These are phyloP conservation scores for Entomortierella beljakovae DNA, from an alignment of 192 early-diverging fungal species.

Conservation along the genomic window DNA sequence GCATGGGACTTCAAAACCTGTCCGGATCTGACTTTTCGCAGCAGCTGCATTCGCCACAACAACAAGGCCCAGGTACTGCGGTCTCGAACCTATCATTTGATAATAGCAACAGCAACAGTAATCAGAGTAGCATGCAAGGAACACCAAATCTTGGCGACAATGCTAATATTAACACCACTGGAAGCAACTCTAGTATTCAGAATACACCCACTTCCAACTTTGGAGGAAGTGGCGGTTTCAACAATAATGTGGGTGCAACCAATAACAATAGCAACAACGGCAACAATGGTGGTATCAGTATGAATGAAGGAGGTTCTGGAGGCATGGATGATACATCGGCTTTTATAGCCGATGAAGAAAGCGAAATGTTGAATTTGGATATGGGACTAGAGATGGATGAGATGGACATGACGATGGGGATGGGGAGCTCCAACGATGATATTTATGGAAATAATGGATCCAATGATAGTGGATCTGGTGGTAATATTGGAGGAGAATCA, in stretches of 20 bases:
- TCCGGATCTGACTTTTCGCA: slow-evolving; percentile 35
- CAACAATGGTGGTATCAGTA: background rate
- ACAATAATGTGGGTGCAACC: background rate
- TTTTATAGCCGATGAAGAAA: slow-evolving; percentile 6
- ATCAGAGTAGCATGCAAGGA: slow-evolving; percentile 10
- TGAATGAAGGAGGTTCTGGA: background rate
- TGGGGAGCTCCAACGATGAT: slow-evolving; percentile 7
- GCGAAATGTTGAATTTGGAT: slow-evolving; percentile 38
- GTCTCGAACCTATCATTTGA: background rate
- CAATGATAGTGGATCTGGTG: background rate
- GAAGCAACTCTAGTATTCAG: background rate
- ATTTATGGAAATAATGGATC: background rate
- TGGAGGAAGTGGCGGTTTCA: background rate
- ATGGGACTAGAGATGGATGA: slow-evolving; percentile 33
- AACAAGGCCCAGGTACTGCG: slow-evolving; percentile 1
- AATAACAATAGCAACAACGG: slow-evolving; percentile 4
- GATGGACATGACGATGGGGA: slow-evolving; percentile 44
- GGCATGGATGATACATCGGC: background rate
- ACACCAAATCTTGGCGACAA: slow-evolving; percentile 13
- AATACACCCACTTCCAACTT: background rate
- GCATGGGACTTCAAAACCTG: slow-evolving; percentile 10
- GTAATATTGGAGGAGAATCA: background rate
- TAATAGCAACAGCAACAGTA: slow-evolving; percentile 5
- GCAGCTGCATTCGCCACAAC: slow-evolving; percentile 23
- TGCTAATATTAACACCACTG: background rate